These are phyloP conservation scores for Syzygium jambos DNA, from an alignment of 345 rosid species.

Conservation along the genomic window DNA sequence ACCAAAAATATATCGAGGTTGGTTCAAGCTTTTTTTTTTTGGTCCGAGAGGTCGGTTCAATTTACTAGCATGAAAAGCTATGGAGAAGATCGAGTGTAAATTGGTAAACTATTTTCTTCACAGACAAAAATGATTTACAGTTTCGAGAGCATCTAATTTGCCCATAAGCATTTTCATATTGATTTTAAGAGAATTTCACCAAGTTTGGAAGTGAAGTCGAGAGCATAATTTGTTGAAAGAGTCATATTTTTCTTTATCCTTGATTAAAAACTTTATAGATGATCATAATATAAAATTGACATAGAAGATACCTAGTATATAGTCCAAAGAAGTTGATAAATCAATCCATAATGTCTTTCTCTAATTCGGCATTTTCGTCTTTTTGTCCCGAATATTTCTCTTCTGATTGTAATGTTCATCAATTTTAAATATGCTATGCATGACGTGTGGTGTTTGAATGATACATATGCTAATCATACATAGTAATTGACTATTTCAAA, in stretches of 20 bases:
- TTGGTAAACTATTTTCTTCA: neutral
- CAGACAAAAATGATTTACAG: neutral
- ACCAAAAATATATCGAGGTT: no score
- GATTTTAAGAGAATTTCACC: neutral
- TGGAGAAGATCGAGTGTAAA: neutral
- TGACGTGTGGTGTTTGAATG: no score
- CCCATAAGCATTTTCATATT: neutral
- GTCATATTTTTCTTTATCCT: neutral
- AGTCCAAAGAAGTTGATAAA: neutral
- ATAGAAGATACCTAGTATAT: neutral
- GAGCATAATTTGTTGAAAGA: neutral
- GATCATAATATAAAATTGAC: neutral
- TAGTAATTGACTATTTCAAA: no score
- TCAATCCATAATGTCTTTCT: neutral
- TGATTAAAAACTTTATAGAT: neutral
- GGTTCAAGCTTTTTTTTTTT: no score
- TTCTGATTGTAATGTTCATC: no score
- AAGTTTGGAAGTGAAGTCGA: neutral
- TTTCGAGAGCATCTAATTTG: neutral
- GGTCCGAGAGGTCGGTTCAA: neutral
- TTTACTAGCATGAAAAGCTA: neutral
- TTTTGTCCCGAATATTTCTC: no score
- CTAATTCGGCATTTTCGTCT: no score
- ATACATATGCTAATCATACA: no score
- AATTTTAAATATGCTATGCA: no score